Conservation (phyloP, 768 basidiomycete genomes). For the Calocybe gangraenosa region DNA sequence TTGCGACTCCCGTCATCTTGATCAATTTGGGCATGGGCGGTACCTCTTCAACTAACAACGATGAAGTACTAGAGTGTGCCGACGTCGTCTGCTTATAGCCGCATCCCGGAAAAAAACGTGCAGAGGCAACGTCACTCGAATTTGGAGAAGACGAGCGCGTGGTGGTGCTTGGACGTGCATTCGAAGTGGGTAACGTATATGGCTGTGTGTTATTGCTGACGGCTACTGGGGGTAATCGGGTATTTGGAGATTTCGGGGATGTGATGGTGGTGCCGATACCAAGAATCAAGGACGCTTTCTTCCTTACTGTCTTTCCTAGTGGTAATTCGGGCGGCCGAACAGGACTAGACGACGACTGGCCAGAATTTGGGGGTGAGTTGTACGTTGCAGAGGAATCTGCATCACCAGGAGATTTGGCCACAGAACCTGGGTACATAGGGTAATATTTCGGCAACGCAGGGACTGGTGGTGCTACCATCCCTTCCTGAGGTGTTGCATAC, state of each 20-base stretch:
- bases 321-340: constrained; percentile 6
- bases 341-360: constrained; percentile 15
- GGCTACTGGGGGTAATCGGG: neutral
- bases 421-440: neutral
- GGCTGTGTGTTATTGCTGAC: neutral
- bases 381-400: too few species aligned
- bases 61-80: constrained; percentile 53
- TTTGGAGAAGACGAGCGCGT: constrained; percentile 61
- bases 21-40: constrained; percentile 34
- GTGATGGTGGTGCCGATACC: constrained; percentile 8
- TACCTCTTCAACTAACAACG: constrained; percentile 28
- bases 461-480: constrained; percentile 44
- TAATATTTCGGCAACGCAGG: constrained; percentile 53
- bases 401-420: neutral
- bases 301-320: constrained; percentile 9
- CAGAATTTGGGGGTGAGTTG: too few species aligned
- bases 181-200: constrained; percentile 1
- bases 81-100: constrained; percentile 27
- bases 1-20: constrained; percentile 16
- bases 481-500: constrained; percentile 22
- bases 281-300: constrained; percentile 12
- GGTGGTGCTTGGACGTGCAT: constrained; percentile 38
- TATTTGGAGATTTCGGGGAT: constrained; percentile 3
- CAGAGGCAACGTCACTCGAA: constrained; percentile 53
- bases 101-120: constrained; percentile 43